Conservation (phyloP, 2,329 filamentous ascomycete genomes). For the Dendryphion nanum region DNA sequence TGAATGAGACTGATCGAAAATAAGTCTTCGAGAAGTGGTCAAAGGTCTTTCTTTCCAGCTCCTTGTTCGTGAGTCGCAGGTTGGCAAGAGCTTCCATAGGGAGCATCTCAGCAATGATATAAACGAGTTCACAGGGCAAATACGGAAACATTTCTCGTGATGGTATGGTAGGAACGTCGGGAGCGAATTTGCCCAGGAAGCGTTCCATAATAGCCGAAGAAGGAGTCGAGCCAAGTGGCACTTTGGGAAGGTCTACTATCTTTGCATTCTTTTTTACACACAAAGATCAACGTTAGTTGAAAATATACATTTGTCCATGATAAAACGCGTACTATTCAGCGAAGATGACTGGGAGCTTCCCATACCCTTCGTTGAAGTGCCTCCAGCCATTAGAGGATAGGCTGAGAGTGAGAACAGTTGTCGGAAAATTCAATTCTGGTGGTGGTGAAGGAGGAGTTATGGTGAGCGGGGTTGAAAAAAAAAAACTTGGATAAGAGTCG, state of each 20-base stretch:
- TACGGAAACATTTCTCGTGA: neutral
- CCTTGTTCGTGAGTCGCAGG: constrained; percentile 7
- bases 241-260: neutral
- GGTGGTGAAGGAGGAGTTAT: no score
- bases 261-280: no score
- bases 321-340: no score
- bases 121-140: constrained; percentile 3
- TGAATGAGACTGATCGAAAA: constrained; percentile 5
- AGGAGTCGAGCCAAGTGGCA: no score
- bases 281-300: no score
- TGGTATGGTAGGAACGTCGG: neutral
- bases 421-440: no score
- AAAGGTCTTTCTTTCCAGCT: constrained; percentile 5
- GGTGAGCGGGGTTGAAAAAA: no score
- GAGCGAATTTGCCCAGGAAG: neutral
- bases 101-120: constrained; percentile 3
- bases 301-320: no score
- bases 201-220: constrained; percentile 3
- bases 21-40: constrained; percentile 4
- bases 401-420: neutral
- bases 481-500: no score
- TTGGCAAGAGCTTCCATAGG: constrained; percentile 3
- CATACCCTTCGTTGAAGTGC: no score
- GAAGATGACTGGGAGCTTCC: no score
- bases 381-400: neutral